phyloP scores from a whole-genome alignment of 495 filamentous ascomycete species.

The Xanthoparmelia taractica region DNA sequence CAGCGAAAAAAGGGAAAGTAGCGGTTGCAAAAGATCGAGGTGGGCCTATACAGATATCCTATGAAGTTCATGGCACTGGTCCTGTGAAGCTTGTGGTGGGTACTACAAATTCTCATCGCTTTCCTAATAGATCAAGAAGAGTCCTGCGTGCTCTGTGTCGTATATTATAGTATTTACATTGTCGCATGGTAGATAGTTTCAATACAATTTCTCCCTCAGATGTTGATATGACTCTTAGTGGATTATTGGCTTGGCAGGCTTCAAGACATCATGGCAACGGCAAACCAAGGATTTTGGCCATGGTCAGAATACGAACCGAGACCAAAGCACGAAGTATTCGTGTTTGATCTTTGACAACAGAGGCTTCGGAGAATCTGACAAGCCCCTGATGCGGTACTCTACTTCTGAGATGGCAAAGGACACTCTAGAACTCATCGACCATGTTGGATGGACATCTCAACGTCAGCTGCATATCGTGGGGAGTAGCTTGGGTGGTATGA shows the following conservation, averaged over 20 bases:
- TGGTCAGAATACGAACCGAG: slow-evolving; percentile 27
- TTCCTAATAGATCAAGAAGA: not conserved
- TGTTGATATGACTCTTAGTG: slow-evolving; percentile 22
- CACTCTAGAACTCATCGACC: slow-evolving; percentile 57
- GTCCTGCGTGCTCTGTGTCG: not conserved
- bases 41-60: slow-evolving; percentile 62
- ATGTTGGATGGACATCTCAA: slow-evolving; percentile 57
- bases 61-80: slow-evolving; percentile 72
- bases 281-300: slow-evolving; percentile 73
- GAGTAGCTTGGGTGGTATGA: slow-evolving; percentile 78
- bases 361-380: slow-evolving; percentile 70
- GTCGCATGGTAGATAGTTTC: not conserved
- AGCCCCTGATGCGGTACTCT: slow-evolving; percentile 61
- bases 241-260: slow-evolving; percentile 32
- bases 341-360: slow-evolving; percentile 63
- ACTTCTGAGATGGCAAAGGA: slow-evolving; percentile 72
- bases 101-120: not conserved
- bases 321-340: slow-evolving; percentile 56
- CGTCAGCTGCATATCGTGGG: slow-evolving; percentile 63
- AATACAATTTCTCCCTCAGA: not conserved
- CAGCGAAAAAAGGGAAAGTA: slow-evolving; percentile 48
- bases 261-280: slow-evolving; percentile 60
- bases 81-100: slow-evolving; percentile 62
- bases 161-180: not conserved
- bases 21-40: slow-evolving; percentile 57